Evolutionary conservation across 768 basidiomycete species (phyloP).

Genomic region (Agrocybe chaxingu): DNA sequence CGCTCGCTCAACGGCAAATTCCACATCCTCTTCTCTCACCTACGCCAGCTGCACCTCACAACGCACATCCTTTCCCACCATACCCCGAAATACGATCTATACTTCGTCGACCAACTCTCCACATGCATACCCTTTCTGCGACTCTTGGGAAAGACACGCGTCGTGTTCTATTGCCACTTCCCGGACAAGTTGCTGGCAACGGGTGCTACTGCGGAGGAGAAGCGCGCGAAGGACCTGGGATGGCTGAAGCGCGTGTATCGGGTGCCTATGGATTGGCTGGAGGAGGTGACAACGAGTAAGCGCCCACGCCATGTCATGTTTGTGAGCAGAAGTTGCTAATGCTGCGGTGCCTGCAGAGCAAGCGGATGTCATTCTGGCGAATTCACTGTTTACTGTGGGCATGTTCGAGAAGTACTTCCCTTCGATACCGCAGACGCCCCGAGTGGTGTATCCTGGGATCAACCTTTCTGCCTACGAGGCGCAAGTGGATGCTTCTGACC

Average conservation of each 20-base stretch:
- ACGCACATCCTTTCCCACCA: constrained; percentile 52
- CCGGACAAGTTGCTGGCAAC: constrained; percentile 89
- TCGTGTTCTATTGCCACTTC: constrained; percentile 98
- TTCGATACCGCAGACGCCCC: constrained; percentile 56
- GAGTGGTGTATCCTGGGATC: constrained; percentile 95
- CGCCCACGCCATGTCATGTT: constrained; percentile 4
- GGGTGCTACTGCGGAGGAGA: constrained; percentile 62
- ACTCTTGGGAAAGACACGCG: constrained; percentile 61
- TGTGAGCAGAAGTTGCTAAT: not conserved
- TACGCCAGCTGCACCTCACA: constrained; percentile 83
- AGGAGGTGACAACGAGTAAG: constrained; percentile 87
- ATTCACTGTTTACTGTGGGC: constrained; percentile 86
- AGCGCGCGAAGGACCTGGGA: constrained; percentile 34
- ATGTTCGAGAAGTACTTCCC: constrained; percentile 77
- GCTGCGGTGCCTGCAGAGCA: constrained; percentile 49
- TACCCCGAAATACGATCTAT: constrained; percentile 69
- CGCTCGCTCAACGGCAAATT: constrained; percentile 76
- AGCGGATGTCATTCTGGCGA: constrained; percentile 87
- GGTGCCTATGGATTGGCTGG: constrained; percentile 84
- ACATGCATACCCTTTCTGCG: constrained; percentile 87
- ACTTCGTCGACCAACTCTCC: constrained; percentile 93
- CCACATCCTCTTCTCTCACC: constrained; percentile 87
- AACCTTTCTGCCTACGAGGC: constrained; percentile 72
- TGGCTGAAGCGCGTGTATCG: constrained; percentile 78
- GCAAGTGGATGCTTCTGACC: constrained; percentile 35